Base-by-base conservation (phyloP, 805 yeast species). In the Vanderwaltozyma verrucispora region DNA sequence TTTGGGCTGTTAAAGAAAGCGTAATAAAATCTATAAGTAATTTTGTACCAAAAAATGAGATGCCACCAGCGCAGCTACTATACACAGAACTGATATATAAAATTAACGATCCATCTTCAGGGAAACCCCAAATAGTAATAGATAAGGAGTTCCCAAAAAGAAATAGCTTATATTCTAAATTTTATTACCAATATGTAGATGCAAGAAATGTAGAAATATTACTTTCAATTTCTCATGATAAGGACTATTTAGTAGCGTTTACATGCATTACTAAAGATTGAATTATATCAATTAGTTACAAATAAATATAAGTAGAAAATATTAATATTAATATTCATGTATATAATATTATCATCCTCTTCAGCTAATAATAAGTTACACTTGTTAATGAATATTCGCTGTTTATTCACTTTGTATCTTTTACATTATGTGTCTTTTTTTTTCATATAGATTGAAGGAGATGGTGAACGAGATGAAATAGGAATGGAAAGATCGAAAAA, bases 1-100 rank as follows among this genome's bases (percentile, higher is more conserved):
- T 56, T 13, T 58, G 63, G 63, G 59, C 60, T 4, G 33, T 51
- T 2, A 58, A 58, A 37, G 63, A 58, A 37, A 43, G 59, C 3
- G 9, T 44, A 2, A 46, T 42, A 17, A 58, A 58, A 37, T 47
- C 56, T 2, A 32, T 58, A 18, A 30, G 41, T 10, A 32, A 39
- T 15, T 45, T 25, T 32, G 40, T 47, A 4, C 48, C 50, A 2
- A 11, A 31, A 5, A 20, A 38, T 5, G 33, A 35, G 2, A 25
- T 51, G 21, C 59, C 57, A 5, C 55, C 63, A 5, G 59, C 63
- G 6, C 51, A 48, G 33, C 37, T 43, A 9, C 41, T 58, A 14
- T 58, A 55, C 37, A 49, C 60, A 1, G 43, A 43, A 20, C 36
- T 58, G 5, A 37, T 47, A 14, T 48, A 43, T 35, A 56, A 54